These are phyloP conservation scores for Albizia julibrissin DNA, from an alignment of 306 rosid genomes.

Conservation along the genomic window DNA sequence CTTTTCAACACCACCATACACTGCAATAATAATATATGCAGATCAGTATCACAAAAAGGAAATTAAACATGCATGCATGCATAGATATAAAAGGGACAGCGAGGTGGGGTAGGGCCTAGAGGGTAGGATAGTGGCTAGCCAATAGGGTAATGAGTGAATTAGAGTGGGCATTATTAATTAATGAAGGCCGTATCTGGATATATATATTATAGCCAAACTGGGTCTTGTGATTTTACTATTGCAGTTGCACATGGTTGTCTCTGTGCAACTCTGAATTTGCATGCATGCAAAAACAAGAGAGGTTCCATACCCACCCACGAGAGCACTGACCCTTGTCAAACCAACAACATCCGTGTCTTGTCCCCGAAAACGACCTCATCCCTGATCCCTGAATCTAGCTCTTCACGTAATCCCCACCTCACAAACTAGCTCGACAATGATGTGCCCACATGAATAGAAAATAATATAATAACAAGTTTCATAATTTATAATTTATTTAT, in stretches of 20 bases:
- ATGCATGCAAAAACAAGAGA: conserved; percentile 8
- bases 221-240: not conserved
- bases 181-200: not conserved
- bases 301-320: conserved; percentile 2
- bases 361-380: not conserved
- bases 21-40: not conserved
- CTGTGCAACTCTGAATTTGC: not conserved
- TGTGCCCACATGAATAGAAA: not conserved
- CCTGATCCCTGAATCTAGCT: not conserved
- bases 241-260: conserved; percentile 9
- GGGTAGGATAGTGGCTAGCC: not conserved
- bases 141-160: not conserved
- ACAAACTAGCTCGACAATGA: not conserved
- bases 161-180: not conserved
- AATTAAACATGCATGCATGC: not conserved
- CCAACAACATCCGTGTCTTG: not conserved
- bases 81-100: not conserved
- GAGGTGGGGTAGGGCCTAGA: not conserved
- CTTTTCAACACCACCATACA: not conserved
- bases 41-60: not conserved
- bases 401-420: not conserved
- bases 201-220: not conserved
- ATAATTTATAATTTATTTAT: too few species aligned
- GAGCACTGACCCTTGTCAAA: not conserved
- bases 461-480: not conserved